A percentile compares a stretch with the other conserved stretches of the same genome.
phyloP scores from a whole-genome alignment of 1,284 basidiomycete species.

The Trichosporon sp. region DNA sequence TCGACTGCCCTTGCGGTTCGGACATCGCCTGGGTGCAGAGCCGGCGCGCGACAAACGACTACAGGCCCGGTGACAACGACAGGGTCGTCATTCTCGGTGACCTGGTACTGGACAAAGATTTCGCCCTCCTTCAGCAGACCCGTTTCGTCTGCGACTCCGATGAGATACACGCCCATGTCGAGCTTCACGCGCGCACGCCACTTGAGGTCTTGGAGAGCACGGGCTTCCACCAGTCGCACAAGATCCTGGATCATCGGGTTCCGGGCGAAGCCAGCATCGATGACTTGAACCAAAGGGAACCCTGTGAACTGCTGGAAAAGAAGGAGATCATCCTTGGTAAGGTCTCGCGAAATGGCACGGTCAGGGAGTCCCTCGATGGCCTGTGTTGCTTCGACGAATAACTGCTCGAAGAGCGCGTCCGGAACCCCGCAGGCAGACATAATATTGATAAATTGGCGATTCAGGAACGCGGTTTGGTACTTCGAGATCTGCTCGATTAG shows the following conservation, averaged over 20 bases:
- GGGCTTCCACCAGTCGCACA: constrained; percentile 47
- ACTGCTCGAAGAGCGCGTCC: constrained; percentile 42
- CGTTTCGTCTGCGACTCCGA: constrained; percentile 54
- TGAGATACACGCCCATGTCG: constrained; percentile 49
- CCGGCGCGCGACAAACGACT: constrained; percentile 54
- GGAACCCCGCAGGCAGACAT: constrained; percentile 53
- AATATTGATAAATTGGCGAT: constrained; percentile 57
- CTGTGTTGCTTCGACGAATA: constrained; percentile 46
- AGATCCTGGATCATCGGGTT: constrained; percentile 53
- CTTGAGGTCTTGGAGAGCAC: constrained; percentile 54
- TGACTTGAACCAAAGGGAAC: constrained; percentile 50
- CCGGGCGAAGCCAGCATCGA: constrained; percentile 47
- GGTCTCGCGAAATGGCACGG: constrained; percentile 33
- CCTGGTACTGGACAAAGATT: constrained; percentile 55
- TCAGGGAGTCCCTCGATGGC: constrained; percentile 43
- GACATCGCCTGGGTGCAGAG: constrained; percentile 53
- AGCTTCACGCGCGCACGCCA: constrained; percentile 54
- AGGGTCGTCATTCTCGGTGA: constrained; percentile 37
- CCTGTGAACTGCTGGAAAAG: constrained; percentile 38
- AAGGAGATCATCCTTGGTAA: constrained; percentile 38
- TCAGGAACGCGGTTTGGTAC: constrained; percentile 54
- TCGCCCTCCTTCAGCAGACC: constrained; percentile 49
- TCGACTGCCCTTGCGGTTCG: constrained; percentile 50
- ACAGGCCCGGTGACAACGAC: constrained; percentile 46
- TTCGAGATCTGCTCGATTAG: constrained; percentile 46